Evolutionary conservation across 345 rosid species (phyloP), one percentile per base, ranked within the genome.

Genomic region (Populus nigra): DNA sequence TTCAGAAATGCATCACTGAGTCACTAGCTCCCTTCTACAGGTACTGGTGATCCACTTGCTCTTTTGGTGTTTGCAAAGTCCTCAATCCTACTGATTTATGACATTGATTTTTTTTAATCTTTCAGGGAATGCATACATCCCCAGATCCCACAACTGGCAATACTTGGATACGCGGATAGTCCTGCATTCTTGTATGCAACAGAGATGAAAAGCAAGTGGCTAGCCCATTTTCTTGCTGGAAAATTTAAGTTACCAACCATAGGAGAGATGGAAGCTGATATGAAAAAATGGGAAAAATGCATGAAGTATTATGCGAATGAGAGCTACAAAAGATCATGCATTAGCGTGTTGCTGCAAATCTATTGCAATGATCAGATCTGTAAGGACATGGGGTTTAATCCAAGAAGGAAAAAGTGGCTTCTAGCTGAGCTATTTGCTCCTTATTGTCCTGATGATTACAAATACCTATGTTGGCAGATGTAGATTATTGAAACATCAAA

Each of bases 181-280:
- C 71, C 77, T 23, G 74, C 87, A 7, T 33, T 4, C 31, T 39
- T 84, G 39, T 76, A 76, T 63, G 67, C 83, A 5, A 69, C 85
- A 7, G 86, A 87, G 47, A 84, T 80, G 82, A 77, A 86, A 61
- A 77, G 84, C 80, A 80, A 74, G 74, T 87, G 89, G 87, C 79
- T 85, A 3, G 80, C 72, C 2, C 81, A 82, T 65, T 77, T 82
- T 45, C 80, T 82, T 3, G 71, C 79, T 0, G 80, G 82, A 5
- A 65, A 62, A 27, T 84, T 80, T 61, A 81, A 62, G 78, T 69
- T 87, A 20, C 86, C 82, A 5, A 67, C 70, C 72, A 77, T 84
- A 53, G 71, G 33, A 25, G 80, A 84, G 68, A 87, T 87, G 89
- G 84, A 80, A 77, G 69, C 38, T 12, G 78, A 77, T 4, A 74